Evolutionary conservation across 345 rosid genomes (phyloP).

Genomic region (Xanthoceras sorbifolium): DNA sequence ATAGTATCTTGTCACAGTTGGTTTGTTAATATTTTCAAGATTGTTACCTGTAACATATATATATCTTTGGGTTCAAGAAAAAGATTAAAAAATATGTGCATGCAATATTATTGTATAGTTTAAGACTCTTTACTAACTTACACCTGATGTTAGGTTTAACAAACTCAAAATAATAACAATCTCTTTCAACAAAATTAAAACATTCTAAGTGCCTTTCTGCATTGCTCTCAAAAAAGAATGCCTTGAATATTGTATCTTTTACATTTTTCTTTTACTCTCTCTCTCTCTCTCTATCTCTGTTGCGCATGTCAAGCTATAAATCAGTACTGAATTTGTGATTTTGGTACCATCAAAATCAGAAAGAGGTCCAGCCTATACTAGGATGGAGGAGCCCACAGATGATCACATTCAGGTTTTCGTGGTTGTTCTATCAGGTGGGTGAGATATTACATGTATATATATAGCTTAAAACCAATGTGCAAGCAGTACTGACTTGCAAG

Average conservation of each 20-base stretch:
- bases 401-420: conserved; percentile 14
- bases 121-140: not conserved
- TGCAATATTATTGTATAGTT: conserved; percentile 16
- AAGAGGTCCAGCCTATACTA: not conserved
- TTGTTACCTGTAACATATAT: not conserved
- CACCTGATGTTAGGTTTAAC: conserved; percentile 23
- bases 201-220: not conserved
- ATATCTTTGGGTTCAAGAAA: conserved; percentile 14
- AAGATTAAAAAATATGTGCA: conserved; percentile 1
- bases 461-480: conserved; percentile 20
- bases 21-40: conserved; percentile 11
- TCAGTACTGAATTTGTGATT: not conserved
- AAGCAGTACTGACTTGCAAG: conserved; percentile 12
- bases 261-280: too few relatives aligned
- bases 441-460: not conserved
- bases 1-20: not conserved
- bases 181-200: not conserved
- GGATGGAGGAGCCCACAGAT: conserved; percentile 21
- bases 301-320: not conserved
- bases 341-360: conserved; percentile 9
- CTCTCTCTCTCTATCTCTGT: not conserved
- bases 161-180: not conserved
- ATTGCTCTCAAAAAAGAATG: too few relatives aligned
- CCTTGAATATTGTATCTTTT: not conserved
- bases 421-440: conserved; percentile 28